A percentile compares a stretch with the other conserved stretches of the same genome.
Conservation (phyloP, 1,139 yeast species). For the Kluyveromyces sp. region DNA sequence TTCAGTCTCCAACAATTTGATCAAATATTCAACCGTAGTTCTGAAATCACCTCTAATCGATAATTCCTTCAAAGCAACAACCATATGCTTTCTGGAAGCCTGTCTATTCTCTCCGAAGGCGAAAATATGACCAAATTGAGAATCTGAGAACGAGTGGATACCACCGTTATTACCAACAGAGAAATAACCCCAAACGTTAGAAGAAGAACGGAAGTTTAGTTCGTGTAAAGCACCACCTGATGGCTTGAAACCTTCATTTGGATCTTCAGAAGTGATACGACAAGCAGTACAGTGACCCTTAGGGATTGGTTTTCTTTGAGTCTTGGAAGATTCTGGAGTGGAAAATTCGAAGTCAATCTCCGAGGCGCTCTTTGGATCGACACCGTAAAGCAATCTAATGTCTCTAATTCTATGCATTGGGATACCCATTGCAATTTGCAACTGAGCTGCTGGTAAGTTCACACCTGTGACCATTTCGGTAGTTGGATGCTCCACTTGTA, state of each 20-base stretch:
- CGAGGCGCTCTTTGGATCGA: slow-evolving; percentile 87
- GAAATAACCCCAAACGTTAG: slow-evolving; percentile 99
- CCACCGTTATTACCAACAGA: slow-evolving; percentile 95
- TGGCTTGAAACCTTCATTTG: slow-evolving; percentile 98
- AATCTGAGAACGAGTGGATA: slow-evolving; percentile 94
- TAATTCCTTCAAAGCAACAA: slow-evolving; percentile 91
- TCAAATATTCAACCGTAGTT: slow-evolving; percentile 93
- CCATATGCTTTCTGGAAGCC: slow-evolving; percentile 97
- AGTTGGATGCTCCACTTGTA: slow-evolving; percentile 99
- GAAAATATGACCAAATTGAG: slow-evolving; percentile 97
- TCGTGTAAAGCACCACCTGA: slow-evolving; percentile 96
- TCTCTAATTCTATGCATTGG: slow-evolving; percentile 93
- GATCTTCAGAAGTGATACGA: slow-evolving; percentile 97
- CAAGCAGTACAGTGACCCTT: slow-evolving; percentile 99
- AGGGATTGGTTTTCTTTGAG: slow-evolving; percentile 89
- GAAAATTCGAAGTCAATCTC: slow-evolving; percentile 88
- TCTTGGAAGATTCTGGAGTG: slow-evolving; percentile 57
- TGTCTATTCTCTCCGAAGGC: slow-evolving; percentile 98
- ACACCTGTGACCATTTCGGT: slow-evolving; percentile 99
- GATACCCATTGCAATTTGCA: slow-evolving; percentile 98
- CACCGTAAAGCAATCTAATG: slow-evolving; percentile 87
- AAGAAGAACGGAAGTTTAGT: slow-evolving; percentile 89
- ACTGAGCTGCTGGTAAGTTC: slow-evolving; percentile 94
- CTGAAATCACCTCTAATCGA: slow-evolving; percentile 97
- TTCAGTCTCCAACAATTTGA: slow-evolving; percentile 89